These are phyloP conservation scores for Fusarium robinianum DNA, from an alignment of 2,329 filamentous ascomycete genomes.

Conservation along the genomic window DNA sequence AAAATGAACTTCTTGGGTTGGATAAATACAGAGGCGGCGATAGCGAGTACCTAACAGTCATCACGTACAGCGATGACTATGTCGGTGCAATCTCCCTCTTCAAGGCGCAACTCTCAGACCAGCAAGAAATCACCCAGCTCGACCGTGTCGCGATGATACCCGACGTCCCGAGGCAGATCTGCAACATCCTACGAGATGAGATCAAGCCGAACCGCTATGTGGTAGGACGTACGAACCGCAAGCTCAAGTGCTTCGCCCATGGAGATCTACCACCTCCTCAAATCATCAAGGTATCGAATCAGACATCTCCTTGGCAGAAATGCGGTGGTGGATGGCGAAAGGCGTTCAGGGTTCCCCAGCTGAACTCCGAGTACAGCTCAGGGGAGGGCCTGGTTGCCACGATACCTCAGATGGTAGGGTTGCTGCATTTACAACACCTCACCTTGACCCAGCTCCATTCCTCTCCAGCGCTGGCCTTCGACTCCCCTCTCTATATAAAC, in stretches of 20 bases:
- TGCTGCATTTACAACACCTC: constrained; percentile 9
- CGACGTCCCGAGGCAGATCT: background rate
- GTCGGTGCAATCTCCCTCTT: constrained; percentile 7
- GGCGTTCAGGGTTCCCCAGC: constrained; percentile 2
- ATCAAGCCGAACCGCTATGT: constrained; percentile 9
- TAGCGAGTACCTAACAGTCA: constrained; percentile 3
- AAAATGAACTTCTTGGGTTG: constrained; percentile 7
- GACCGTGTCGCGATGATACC: constrained; percentile 6
- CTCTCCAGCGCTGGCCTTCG: constrained; percentile 1
- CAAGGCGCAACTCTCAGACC: background rate
- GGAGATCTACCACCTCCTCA: constrained; percentile 1
- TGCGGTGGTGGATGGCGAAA: constrained; percentile 8
- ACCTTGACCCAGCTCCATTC: constrained; percentile 1
- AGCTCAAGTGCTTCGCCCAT: constrained; percentile 6
- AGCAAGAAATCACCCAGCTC: background rate
- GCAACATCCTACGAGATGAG: constrained; percentile 2
- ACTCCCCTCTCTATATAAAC: background rate
- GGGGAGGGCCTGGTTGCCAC: constrained; percentile 9
- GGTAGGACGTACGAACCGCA: background rate
- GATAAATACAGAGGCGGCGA: constrained; percentile 9
- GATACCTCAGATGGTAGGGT: constrained; percentile 8
- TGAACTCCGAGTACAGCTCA: constrained; percentile 1
- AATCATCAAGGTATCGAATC: constrained; percentile 1
- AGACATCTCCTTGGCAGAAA: background rate
- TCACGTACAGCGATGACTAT: constrained; percentile 7